Base-by-base conservation (phyloP, 1,284 basidiomycete genomes). In the Neonothopanus nambi region DNA sequence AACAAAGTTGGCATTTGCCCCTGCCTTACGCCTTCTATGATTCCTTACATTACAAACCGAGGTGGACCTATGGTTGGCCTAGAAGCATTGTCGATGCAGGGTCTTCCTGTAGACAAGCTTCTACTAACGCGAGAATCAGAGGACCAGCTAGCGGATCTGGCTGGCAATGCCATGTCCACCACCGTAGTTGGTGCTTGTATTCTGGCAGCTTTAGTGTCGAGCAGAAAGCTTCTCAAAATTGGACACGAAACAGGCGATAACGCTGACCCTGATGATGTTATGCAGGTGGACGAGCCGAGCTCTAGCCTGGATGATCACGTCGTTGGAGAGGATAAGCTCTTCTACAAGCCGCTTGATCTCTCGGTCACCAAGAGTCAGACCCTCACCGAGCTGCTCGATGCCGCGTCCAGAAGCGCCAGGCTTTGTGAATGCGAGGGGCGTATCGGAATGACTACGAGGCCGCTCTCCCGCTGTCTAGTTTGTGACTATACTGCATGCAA, bases 161-260 rank as follows among this genome's bases (percentile, higher is more conserved):
- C 95, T 11, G 95, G 95, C 1, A 98, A 98, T 63, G 95, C 95
- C 48, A 98, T 98, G 95, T 91, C 94, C 0, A 92, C 95, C 0
- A 98, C 95, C 0, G 95, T 98, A 12, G 95, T 98, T 18, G 95
- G 95, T 1, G 83, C 93, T 1, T 89, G 92, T 60, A 93, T 98
- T 61, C 73, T 97, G 37, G 85, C 91, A 9, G 93, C 94, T 0
- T 74, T 98, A 40, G 79, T 88, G 11, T 70, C 87, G 1, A 84
- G 85, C 5, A 79, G 78, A 63, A 78, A 81, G 40, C 77, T 89
- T 24, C 72, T 93, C 30, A 85, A 84, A 59, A 69, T 72, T 1
- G 89, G 89, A 1, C 69, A 82, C 40, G 85, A 89, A 60, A 70
- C 63, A 7, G 65, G 72, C 13, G 70, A 74, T 1, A 68, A 70